Conservation (phyloP, 2,329 filamentous ascomycete genomes). For the Microsporum audouinii region DNA sequence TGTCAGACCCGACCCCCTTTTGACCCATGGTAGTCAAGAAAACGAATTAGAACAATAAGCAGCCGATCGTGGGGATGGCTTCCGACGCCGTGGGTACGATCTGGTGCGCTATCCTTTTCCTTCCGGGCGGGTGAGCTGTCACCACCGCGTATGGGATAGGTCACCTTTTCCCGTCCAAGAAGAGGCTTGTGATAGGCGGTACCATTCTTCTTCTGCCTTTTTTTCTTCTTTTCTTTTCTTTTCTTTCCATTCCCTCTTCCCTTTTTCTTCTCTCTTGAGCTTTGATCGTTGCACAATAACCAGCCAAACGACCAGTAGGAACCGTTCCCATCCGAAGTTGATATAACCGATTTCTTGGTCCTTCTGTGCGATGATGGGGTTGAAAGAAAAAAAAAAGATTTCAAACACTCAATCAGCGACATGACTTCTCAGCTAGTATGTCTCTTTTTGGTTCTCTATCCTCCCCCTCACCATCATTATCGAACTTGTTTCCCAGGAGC, state of each 20-base stretch:
- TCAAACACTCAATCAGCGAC: not conserved
- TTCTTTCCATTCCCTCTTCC: not conserved
- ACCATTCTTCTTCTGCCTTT: not conserved
- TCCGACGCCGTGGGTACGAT: slow-evolving; percentile 1
- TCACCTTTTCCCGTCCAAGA: not conserved
- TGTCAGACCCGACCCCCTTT: not conserved
- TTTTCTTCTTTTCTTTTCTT: not conserved
- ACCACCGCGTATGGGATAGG: slow-evolving; percentile 1
- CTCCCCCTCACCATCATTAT: not conserved
- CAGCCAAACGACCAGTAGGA: not conserved
- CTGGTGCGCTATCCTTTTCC: not conserved
- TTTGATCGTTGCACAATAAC: not conserved
- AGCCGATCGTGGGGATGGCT: not conserved
- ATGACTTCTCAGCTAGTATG: not conserved
- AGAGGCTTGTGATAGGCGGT: not conserved
- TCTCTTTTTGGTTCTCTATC: not conserved
- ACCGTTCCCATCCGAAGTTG: not conserved
- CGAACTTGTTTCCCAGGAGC: not conserved
- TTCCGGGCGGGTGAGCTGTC: slow-evolving; percentile 1
- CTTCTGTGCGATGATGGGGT: not conserved
- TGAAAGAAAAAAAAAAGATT: not conserved
- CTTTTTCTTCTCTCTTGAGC: not conserved
- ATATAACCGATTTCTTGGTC: not conserved
- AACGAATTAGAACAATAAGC: not conserved
- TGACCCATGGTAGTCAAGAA: not conserved